Percentiles rank a stretch among this genome's conserved stretches.
phyloP scores from a whole-genome alignment of 1,284 basidiomycete species.

The Sanghuangporus sanghuang region DNA sequence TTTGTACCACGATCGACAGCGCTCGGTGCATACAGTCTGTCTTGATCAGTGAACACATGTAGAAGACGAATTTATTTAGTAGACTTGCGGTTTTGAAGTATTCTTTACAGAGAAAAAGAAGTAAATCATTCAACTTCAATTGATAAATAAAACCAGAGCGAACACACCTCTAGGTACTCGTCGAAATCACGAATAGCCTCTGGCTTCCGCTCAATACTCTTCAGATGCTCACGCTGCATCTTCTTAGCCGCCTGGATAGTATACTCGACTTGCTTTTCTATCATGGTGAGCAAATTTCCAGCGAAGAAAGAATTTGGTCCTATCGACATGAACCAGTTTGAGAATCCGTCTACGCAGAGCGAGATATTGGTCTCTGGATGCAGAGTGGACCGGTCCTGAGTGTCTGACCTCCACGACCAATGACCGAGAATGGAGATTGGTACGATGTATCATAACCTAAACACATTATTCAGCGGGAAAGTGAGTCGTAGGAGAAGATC shows the following conservation, averaged over 20 bases:
- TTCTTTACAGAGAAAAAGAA: slow-evolving; percentile 11
- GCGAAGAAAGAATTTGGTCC: slow-evolving; percentile 55
- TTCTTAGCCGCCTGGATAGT: slow-evolving; percentile 47
- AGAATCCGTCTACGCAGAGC: slow-evolving; percentile 54
- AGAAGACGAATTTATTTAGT: neutral
- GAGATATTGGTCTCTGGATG: slow-evolving; percentile 52
- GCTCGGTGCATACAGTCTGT: slow-evolving; percentile 52
- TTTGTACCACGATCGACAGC: slow-evolving; percentile 66
- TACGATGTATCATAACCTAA: slow-evolving; percentile 50
- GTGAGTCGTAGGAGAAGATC: neutral
- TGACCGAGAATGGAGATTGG: slow-evolving; percentile 44
- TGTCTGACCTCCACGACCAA: slow-evolving; percentile 43
- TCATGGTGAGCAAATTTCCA: slow-evolving; percentile 46
- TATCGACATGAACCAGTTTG: slow-evolving; percentile 51
- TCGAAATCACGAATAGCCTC: slow-evolving; percentile 57
- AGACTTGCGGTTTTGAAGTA: slow-evolving; percentile 43
- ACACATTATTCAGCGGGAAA: neutral
- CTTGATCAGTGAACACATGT: neutral
- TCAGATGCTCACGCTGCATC: slow-evolving; percentile 52
- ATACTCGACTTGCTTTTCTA: slow-evolving; percentile 54
- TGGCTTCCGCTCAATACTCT: slow-evolving; percentile 50
- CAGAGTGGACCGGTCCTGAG: slow-evolving; percentile 45
- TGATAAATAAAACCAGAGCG: neutral
- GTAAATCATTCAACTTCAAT: neutral
- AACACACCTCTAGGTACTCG: slow-evolving; percentile 42